These are phyloP conservation scores for Immersiella caudata DNA, from an alignment of 495 filamentous ascomycete species.

Conservation along the genomic window DNA sequence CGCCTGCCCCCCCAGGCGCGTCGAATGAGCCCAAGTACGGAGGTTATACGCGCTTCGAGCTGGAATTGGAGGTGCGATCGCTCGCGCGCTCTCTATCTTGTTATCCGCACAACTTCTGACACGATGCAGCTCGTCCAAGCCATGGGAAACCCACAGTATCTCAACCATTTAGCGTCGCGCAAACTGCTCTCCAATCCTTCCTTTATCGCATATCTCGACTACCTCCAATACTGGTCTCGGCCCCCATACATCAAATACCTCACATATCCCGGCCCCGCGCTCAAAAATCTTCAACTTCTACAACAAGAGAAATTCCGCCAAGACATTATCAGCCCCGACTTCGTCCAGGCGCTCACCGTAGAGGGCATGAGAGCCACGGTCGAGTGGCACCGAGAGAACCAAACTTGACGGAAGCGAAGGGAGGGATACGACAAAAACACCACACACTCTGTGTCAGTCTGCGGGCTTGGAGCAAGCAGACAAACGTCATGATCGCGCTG, in stretches of 20 bases:
- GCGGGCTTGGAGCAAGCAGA: too few species aligned
- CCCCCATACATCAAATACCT: conserved; percentile 84
- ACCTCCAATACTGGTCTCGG: conserved; percentile 81
- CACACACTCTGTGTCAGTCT: too few species aligned
- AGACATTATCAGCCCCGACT: conserved; percentile 76
- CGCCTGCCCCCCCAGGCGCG: conserved; percentile 30
- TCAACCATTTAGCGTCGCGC: conserved; percentile 77
- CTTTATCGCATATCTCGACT: conserved; percentile 80
- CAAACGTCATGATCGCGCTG: too few species aligned
- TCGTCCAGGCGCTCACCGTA: conserved; percentile 63
- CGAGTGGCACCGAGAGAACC: conserved; percentile 49
- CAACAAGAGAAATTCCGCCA: conserved; percentile 81
- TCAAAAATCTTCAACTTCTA: conserved; percentile 78
- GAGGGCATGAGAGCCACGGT: conserved; percentile 57
- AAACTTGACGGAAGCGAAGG: conserved; percentile 5
- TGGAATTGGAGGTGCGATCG: conserved; percentile 69
- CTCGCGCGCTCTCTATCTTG: neutral
- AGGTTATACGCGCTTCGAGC: conserved; percentile 71
- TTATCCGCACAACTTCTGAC: conserved; percentile 10
- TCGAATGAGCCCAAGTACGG: conserved; percentile 56
- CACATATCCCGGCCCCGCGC: conserved; percentile 78
- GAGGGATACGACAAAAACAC: neutral
- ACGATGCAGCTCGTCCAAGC: conserved; percentile 73
- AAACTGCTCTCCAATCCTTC: conserved; percentile 62
- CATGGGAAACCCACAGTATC: conserved; percentile 82